phyloP scores from a whole-genome alignment of 108 stramenopile species.

The Pseudonitzschia pungens region DNA sequence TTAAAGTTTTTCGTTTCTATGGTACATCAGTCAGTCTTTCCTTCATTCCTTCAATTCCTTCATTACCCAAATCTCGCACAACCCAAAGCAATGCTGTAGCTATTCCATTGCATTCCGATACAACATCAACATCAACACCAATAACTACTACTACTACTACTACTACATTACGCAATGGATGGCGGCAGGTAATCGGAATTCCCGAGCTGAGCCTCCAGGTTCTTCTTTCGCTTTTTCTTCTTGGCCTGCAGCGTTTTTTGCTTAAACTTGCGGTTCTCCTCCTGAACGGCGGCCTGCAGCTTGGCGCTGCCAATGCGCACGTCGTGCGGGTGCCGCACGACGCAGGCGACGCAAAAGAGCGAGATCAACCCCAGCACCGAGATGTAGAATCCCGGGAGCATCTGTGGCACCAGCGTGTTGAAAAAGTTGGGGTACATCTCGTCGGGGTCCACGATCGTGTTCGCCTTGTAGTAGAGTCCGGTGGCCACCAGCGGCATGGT shows the following conservation, averaged over 20 bases:
- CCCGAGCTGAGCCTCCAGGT: constrained; percentile 27
- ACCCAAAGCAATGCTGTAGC: too few species aligned
- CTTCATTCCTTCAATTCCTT: too few species aligned
- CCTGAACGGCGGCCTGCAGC: constrained; percentile 40
- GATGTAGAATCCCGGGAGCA: constrained; percentile 63
- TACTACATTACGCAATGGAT: constrained; percentile 1
- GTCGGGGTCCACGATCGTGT: constrained; percentile 19
- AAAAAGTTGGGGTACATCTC: constrained; percentile 25
- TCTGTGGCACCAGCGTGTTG: constrained; percentile 46
- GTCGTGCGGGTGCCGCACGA: constrained; percentile 64
- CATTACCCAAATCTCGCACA: too few species aligned
- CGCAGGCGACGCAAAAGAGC: constrained; percentile 32
- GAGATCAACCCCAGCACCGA: constrained; percentile 47
- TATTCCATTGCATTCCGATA: too few species aligned
- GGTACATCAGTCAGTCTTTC: too few species aligned
- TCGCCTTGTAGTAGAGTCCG: constrained; percentile 51
- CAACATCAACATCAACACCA: too few species aligned
- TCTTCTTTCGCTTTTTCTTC: constrained; percentile 32
- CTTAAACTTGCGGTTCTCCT: constrained; percentile 41
- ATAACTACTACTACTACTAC: too few species aligned
- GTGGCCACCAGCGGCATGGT: constrained; percentile 71
- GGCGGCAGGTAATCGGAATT: constrained; percentile 22
- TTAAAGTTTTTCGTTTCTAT: too few species aligned
- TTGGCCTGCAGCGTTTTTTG: constrained; percentile 5
- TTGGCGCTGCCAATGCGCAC: constrained; percentile 50